Conservation (phyloP, 805 yeast species). For the Helenozyma rhizophorensis region DNA sequence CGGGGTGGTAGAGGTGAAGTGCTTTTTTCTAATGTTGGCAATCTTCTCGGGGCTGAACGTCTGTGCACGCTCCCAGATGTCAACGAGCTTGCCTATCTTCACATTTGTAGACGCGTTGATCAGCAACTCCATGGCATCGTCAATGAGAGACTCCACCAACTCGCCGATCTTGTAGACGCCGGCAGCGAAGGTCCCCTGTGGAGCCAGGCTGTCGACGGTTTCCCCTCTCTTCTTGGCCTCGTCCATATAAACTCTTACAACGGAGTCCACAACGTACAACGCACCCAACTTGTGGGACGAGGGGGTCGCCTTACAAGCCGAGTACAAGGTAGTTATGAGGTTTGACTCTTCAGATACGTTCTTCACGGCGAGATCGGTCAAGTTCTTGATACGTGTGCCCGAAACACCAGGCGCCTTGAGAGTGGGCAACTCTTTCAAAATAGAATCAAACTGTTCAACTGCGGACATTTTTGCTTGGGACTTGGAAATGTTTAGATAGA, state of each 20-base stretch:
- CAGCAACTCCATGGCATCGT: conserved; percentile 56
- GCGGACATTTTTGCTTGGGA: conserved; percentile 28
- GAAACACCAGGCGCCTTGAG: conserved; percentile 89
- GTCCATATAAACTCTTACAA: conserved; percentile 80
- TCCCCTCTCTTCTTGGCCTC: conserved; percentile 58
- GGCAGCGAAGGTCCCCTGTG: conserved; percentile 69
- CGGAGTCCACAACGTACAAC: conserved; percentile 86
- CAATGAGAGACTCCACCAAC: conserved; percentile 58
- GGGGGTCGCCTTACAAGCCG: conserved; percentile 69
- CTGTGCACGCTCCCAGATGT: conserved; percentile 85
- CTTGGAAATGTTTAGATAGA: background rate
- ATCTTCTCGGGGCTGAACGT: conserved; percentile 64
- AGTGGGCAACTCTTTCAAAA: conserved; percentile 47
- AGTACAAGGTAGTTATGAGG: conserved; percentile 53
- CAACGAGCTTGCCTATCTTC: conserved; percentile 78
- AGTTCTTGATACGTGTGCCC: conserved; percentile 86
- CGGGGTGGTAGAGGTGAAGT: conserved; percentile 66
- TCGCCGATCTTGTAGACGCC: conserved; percentile 65
- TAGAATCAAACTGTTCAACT: conserved; percentile 44
- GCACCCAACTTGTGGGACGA: conserved; percentile 85
- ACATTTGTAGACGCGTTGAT: conserved; percentile 52
- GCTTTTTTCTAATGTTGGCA: conserved; percentile 50
- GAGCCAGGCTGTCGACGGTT: conserved; percentile 44
- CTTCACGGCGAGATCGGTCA: conserved; percentile 72
- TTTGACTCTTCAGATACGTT: conserved; percentile 57